phyloP scores from a whole-genome alignment of 345 rosid species.

The Hibiscus mutabilis region DNA sequence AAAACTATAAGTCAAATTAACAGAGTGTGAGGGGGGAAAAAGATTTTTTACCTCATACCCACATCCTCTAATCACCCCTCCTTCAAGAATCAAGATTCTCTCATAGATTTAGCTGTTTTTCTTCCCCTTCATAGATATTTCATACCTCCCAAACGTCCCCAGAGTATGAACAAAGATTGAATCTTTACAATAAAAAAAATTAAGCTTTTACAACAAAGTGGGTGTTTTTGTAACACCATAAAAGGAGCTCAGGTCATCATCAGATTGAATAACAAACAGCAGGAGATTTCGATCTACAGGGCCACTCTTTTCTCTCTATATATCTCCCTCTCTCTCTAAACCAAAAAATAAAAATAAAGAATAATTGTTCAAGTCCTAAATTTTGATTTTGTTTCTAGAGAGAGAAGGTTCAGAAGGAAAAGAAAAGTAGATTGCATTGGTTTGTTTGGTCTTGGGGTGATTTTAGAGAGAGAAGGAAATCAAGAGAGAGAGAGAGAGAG shows the following conservation, averaged over 20 bases:
- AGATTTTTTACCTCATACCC: slow-evolving; percentile 69
- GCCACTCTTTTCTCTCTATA: slow-evolving; percentile 42
- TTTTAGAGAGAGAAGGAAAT: slow-evolving; percentile 29
- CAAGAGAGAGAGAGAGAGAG: too few species aligned
- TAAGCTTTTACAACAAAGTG: slow-evolving; percentile 24
- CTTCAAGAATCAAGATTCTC: slow-evolving; percentile 35
- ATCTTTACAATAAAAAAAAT: slow-evolving; percentile 5
- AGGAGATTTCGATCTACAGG: slow-evolving; percentile 77
- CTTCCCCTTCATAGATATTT: slow-evolving; percentile 19
- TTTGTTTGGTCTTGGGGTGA: slow-evolving; percentile 3
- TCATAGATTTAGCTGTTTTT: slow-evolving; percentile 34
- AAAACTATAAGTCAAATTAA: slow-evolving; percentile 20
- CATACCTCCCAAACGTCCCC: slow-evolving; percentile 20
- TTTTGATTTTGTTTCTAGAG: slow-evolving; percentile 19
- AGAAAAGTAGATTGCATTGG: slow-evolving; percentile 21
- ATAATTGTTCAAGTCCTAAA: slow-evolving; percentile 11
- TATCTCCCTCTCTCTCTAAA: neutral
- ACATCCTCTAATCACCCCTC: slow-evolving; percentile 53
- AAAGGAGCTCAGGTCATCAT: slow-evolving; percentile 61
- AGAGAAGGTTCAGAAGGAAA: slow-evolving; percentile 22
- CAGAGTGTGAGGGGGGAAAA: slow-evolving; percentile 4
- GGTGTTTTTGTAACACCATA: slow-evolving; percentile 39
- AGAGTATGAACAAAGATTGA: slow-evolving; percentile 16
- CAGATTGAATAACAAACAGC: slow-evolving; percentile 22
- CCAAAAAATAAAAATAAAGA: slow-evolving; percentile 2